Percentiles rank a stretch among this genome's conserved stretches.
phyloP scores from a whole-genome alignment of 257 asterid genomes.

The Capsicum rhomboideum region DNA sequence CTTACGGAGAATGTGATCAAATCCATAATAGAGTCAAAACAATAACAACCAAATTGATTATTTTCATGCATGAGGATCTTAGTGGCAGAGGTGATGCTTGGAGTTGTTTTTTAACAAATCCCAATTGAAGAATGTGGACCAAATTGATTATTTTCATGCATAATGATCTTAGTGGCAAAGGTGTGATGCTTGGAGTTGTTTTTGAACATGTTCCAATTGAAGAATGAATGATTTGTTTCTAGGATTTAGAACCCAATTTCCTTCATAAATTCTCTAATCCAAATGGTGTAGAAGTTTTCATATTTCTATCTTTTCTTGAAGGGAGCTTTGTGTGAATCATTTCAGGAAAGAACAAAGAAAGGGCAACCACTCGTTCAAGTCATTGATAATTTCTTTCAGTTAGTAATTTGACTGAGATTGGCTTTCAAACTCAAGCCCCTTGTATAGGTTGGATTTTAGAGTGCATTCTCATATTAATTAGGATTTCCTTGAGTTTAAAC shows the following conservation, averaged over 20 bases:
- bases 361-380: neutral
- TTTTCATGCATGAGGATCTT: neutral
- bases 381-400: neutral
- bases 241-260: slow-evolving; percentile 1
- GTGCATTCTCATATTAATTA: neutral
- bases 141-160: neutral
- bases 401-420: neutral
- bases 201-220: neutral
- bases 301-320: neutral
- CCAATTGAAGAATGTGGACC: neutral
- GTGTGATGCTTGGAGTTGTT: neutral
- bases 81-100: neutral
- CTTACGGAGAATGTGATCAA: neutral
- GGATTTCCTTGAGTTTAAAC: neutral
- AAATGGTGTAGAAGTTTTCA: slow-evolving; percentile 3
- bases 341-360: neutral
- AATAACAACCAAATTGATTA: neutral
- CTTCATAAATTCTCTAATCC: neutral
- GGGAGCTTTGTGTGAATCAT: neutral
- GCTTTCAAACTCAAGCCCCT: neutral
- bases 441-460: neutral
- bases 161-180: neutral
- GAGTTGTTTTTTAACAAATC: neutral
- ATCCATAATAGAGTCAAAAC: neutral
- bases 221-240: neutral